Conservation (phyloP, 202 grass and related monocot genomes). For the Panicum hallii region DNA sequence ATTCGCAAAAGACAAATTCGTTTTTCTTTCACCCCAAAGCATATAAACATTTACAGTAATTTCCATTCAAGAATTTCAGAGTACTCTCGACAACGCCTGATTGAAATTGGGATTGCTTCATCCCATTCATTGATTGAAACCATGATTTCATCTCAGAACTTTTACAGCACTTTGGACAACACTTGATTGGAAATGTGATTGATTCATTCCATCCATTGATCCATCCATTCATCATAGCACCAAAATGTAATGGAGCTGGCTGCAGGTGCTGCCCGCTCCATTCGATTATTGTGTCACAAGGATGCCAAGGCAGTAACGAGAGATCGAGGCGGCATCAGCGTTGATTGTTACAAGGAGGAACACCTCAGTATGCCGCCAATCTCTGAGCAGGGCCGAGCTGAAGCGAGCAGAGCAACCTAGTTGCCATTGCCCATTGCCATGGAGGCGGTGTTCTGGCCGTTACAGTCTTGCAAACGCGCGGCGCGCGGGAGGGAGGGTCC, state of each 20-base stretch:
- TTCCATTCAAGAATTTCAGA: not conserved
- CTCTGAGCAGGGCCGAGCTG: not conserved
- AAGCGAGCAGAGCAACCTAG: slow-evolving; percentile 21
- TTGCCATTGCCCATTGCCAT: slow-evolving; percentile 36
- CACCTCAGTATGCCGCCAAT: slow-evolving; percentile 32
- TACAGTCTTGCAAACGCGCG: not conserved
- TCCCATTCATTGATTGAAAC: slow-evolving; percentile 22
- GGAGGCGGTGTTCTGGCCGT: not conserved
- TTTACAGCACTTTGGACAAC: not conserved
- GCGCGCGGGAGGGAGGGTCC: not conserved
- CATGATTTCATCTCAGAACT: not conserved
- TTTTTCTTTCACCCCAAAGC: not conserved
- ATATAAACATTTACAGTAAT: not conserved
- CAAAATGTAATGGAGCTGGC: slow-evolving; percentile 39
- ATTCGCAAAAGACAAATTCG: not conserved
- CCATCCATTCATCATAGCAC: slow-evolving; percentile 31
- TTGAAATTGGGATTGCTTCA: slow-evolving; percentile 25
- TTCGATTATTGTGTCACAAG: slow-evolving; percentile 49
- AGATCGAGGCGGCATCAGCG: slow-evolving; percentile 19
- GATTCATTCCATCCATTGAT: slow-evolving; percentile 24
- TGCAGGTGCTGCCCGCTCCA: slow-evolving; percentile 5
- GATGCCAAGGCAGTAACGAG: slow-evolving; percentile 51
- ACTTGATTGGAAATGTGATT: slow-evolving; percentile 34
- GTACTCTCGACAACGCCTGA: not conserved
- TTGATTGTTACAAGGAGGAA: slow-evolving; percentile 38